phyloP scores from a whole-genome alignment of 208 protist species.

The Trichomonas gallinae region DNA sequence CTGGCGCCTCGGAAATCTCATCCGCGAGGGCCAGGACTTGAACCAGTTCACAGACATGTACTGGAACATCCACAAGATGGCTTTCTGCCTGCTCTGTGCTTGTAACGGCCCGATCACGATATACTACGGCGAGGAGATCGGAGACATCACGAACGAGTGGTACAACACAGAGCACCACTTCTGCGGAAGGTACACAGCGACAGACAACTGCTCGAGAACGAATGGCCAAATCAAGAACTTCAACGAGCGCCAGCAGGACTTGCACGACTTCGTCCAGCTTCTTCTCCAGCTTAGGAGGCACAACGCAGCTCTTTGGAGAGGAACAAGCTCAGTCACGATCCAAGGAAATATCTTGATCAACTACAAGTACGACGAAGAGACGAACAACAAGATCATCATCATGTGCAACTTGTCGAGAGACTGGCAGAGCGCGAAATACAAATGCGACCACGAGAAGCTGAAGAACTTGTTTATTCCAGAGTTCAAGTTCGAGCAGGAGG shows the following conservation, averaged over 20 bases:
- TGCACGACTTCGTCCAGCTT: background rate
- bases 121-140: background rate
- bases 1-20: background rate
- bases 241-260: background rate
- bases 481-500: background rate
- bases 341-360: background rate
- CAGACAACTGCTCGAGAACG: background rate
- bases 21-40: background rate
- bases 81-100: background rate
- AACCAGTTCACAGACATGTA: background rate
- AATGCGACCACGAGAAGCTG: background rate
- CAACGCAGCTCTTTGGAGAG: background rate
- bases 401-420: background rate
- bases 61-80: background rate
- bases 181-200: background rate
- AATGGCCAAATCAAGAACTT: background rate
- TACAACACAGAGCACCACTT: background rate
- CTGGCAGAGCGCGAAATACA: background rate
- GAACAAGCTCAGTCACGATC: background rate
- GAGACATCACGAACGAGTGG: background rate
- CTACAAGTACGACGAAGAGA: background rate
- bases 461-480: background rate
- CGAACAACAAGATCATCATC: background rate
- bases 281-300: background rate
- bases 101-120: background rate